phyloP scores from a whole-genome alignment of 352 stramenopile species.

The Blastocystis sp. region DNA sequence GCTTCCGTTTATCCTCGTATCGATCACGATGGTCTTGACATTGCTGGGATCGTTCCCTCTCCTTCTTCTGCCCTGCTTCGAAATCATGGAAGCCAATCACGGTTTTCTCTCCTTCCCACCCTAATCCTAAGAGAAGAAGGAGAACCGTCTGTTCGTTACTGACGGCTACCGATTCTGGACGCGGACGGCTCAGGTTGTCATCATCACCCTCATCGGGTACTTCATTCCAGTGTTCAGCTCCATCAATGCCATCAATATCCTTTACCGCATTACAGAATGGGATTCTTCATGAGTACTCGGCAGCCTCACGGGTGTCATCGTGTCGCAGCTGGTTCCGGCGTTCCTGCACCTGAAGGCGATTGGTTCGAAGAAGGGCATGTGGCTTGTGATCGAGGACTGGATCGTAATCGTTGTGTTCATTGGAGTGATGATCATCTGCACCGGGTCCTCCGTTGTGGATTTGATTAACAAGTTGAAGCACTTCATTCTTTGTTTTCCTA shows the following conservation, averaged over 20 bases:
- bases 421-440: constrained; percentile 49
- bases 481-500: constrained; percentile 13
- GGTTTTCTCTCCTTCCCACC: neutral
- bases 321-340: constrained; percentile 33
- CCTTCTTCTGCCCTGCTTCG: constrained; percentile 32
- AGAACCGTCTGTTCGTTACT: constrained; percentile 15
- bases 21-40: constrained; percentile 39
- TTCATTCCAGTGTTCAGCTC: constrained; percentile 39
- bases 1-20: neutral
- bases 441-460: neutral
- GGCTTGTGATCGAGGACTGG: constrained; percentile 15
- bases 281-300: constrained; percentile 13
- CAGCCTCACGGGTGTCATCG: constrained; percentile 41
- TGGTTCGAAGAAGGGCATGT: constrained; percentile 9
- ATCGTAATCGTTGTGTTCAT: constrained; percentile 20
- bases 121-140: neutral
- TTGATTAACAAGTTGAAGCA: constrained; percentile 20
- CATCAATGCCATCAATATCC: constrained; percentile 65
- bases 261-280: neutral
- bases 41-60: constrained; percentile 30
- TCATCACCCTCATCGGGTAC: constrained; percentile 10
- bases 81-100: constrained; percentile 19
- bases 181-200: constrained; percentile 9
- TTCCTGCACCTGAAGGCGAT: constrained; percentile 21
- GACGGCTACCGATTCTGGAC: constrained; percentile 44